Evolutionary conservation across 2,329 filamentous ascomycete species (phyloP).

Genomic region (Talaromyces sp.): DNA sequence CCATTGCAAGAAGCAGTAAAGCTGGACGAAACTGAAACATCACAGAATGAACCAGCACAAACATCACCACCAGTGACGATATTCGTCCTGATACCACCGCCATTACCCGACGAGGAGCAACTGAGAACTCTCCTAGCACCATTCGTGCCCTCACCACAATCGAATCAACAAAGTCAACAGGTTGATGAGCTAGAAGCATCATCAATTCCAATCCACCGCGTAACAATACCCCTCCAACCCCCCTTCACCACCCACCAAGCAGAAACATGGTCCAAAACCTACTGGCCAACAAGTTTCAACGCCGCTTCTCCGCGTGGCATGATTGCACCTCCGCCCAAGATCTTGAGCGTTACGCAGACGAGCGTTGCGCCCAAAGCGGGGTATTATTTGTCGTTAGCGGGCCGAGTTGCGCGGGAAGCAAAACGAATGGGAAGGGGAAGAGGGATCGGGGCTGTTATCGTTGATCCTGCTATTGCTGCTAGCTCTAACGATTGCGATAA

Average conservation of each 20-base stretch:
- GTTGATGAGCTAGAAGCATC: not conserved
- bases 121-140: conserved; percentile 37
- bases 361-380: conserved; percentile 38
- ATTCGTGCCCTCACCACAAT: conserved; percentile 26
- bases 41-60: not conserved
- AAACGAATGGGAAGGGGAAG: conserved; percentile 36
- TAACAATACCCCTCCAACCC: conserved; percentile 40
- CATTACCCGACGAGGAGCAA: conserved; percentile 34
- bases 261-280: conserved; percentile 38
- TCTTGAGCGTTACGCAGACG: conserved; percentile 32
- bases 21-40: not conserved
- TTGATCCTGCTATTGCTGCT: conserved; percentile 28
- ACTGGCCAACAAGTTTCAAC: conserved; percentile 47
- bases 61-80: conserved; percentile 26
- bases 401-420: conserved; percentile 38
- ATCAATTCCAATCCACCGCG: conserved; percentile 28
- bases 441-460: conserved; percentile 43
- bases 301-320: conserved; percentile 42
- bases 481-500: conserved; percentile 29
- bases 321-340: conserved; percentile 41
- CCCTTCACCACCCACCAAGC: conserved; percentile 41
- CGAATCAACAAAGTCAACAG: not conserved
- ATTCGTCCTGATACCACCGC: conserved; percentile 42
- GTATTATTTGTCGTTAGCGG: conserved; percentile 39
- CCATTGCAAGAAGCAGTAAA: no score